These are phyloP conservation scores for Arxiozyma telluris DNA, from an alignment of 1,139 yeast genomes.

Conservation along the genomic window DNA sequence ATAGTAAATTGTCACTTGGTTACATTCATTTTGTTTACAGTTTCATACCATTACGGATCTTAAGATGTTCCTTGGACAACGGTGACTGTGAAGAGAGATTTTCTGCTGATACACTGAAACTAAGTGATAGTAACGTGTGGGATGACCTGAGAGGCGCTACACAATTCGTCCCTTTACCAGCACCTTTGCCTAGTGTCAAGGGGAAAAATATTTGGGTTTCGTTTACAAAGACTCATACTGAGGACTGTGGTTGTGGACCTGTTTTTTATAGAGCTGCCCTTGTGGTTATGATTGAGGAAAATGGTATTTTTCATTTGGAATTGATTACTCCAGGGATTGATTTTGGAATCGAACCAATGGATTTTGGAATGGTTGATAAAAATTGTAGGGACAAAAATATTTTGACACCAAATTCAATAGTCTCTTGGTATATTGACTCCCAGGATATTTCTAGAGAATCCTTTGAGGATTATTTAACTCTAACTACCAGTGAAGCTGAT, in stretches of 20 bases:
- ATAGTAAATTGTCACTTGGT: constrained; percentile 25
- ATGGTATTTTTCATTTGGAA: constrained; percentile 35
- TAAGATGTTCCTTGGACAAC: constrained; percentile 37
- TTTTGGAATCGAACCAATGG: constrained; percentile 36
- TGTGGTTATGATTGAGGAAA: constrained; percentile 37
- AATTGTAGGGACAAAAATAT: constrained; percentile 19
- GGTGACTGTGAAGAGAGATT: constrained; percentile 34
- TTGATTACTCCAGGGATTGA: constrained; percentile 37
- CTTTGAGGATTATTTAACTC: constrained; percentile 7
- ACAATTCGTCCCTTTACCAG: constrained; percentile 37
- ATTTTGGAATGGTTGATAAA: constrained; percentile 29
- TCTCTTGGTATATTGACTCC: constrained; percentile 5
- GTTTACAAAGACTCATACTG: constrained; percentile 42
- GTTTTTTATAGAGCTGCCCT: constrained; percentile 43
- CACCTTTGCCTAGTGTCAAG: constrained; percentile 28
- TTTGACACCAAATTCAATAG: constrained; percentile 6
- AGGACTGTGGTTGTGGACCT: constrained; percentile 42
- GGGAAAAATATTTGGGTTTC: constrained; percentile 40
- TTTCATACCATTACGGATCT: constrained; percentile 37
- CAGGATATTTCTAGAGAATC: constrained; percentile 4
- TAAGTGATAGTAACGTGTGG: not conserved
- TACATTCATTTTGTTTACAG: constrained; percentile 38
- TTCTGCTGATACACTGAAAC: constrained; percentile 9
- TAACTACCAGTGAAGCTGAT: constrained; percentile 8
- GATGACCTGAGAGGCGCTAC: constrained; percentile 43